Evolutionary conservation across 306 rosid genomes (phyloP), one percentile per base, ranked within the genome.

Genomic region (Acacia melanoxylon): DNA sequence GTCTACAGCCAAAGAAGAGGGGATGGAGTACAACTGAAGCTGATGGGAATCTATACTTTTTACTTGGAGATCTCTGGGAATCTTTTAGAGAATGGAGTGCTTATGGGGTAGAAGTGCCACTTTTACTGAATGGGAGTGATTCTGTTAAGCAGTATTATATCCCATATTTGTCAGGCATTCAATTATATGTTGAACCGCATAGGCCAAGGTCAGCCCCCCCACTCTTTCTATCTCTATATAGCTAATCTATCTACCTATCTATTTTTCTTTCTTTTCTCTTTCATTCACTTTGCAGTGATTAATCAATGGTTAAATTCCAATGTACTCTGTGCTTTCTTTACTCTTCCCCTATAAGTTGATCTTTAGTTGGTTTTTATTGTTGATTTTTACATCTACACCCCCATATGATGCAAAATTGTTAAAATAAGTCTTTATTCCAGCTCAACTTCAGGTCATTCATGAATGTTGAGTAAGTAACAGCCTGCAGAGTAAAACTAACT

Each of bases 21-120:
- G 87, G 86, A 46, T 25, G 80, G 72, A 76, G 56, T 27, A 83
- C 41, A 33, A 20, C 40, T 33, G 86, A 84, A 65, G 78, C 61
- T 56, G 72, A 69, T 25, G 71, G 37, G 37, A 76, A 72, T 27
- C 81, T 85, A 40, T 90, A 49, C 49, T 87, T 85, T 62, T 52
- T n/a, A 69, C 93, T 90, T 15, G 89, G 76, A 66, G 91, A 91
- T 67, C 77, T 91, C 11, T 90, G 93, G 90, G 91, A 89, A 35
- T 76, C 83, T 25, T 84, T 86, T 25, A 84, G 83, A 44, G 92
- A 88, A 65, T 85, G 88, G 91, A 88, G 92, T 59, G 93, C 88
- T 46, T 91, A 85, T 72, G 96, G 92, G 1, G 87, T 86, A 22
- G 89, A 84, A 73, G 93, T 90, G 46, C 91, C 93, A 0, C 74